Conservation (phyloP, 768 basidiomycete genomes). For the Rubroboletus pulcherrimus region DNA sequence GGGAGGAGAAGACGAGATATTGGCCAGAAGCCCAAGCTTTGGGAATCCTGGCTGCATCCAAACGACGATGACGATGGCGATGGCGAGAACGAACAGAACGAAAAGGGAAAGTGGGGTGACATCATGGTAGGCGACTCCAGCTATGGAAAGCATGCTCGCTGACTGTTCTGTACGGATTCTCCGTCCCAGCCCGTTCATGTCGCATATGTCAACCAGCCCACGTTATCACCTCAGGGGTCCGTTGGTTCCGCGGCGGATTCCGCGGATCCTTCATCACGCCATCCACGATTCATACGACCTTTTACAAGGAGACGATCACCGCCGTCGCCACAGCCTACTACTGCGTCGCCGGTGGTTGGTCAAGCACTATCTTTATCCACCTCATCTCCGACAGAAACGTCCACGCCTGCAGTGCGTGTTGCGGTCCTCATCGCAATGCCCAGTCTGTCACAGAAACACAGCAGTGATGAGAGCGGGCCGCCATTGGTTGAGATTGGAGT, state of each 20-base stretch:
- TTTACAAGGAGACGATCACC: constrained; percentile 15
- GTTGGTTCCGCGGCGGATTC: not conserved
- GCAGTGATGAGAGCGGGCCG: constrained; percentile 21
- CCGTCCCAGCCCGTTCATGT: constrained; percentile 24
- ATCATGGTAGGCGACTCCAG: constrained; percentile 23
- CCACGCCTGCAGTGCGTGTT: constrained; percentile 31
- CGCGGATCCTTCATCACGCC: constrained; percentile 4
- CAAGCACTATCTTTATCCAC: not conserved
- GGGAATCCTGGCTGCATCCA: constrained; percentile 26
- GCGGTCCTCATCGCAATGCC: constrained; percentile 48
- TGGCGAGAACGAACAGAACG: constrained; percentile 3
- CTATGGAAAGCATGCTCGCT: not conserved
- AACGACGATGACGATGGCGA: constrained; percentile 7
- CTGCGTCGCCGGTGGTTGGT: constrained; percentile 1
- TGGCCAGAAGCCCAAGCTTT: constrained; percentile 30
- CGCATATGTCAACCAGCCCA: constrained; percentile 13
- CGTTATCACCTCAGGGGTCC: constrained; percentile 6
- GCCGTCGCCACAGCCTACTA: constrained; percentile 10
- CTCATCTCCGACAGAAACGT: constrained; percentile 6
- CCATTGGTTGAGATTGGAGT: constrained; percentile 36
- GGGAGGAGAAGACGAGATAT: constrained; percentile 25
- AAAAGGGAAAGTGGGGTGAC: constrained; percentile 27
- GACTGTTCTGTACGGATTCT: not conserved
- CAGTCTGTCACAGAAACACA: not conserved
- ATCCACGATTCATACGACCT: constrained; percentile 14